A percentile compares a stretch with the other conserved stretches of the same genome.
Evolutionary conservation across 164 flowering plant species (phyloP).

Genomic region (Aristolochia contorta): DNA sequence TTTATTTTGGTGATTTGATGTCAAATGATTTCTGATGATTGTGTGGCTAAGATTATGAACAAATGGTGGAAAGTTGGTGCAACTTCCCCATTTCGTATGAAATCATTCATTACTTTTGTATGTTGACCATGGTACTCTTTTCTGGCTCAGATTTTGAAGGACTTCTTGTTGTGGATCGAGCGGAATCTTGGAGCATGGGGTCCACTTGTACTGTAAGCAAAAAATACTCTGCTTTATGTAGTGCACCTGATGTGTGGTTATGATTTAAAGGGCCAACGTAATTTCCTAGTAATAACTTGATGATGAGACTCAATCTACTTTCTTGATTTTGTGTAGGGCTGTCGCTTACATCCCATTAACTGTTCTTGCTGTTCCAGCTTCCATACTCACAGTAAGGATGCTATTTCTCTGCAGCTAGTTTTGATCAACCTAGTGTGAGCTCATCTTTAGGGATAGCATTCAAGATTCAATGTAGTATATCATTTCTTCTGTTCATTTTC

Average conservation of each 20-base stretch:
- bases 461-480: too few relatives aligned
- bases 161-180: constrained; percentile 69
- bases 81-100: neutral
- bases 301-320: neutral
- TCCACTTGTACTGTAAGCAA: constrained; percentile 77
- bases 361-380: constrained; percentile 41
- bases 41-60: too few relatives aligned
- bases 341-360: constrained; percentile 37
- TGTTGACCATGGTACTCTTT: neutral
- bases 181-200: constrained; percentile 85
- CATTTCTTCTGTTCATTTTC: too few relatives aligned
- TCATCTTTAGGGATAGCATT: too few relatives aligned
- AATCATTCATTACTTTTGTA: neutral
- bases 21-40: too few relatives aligned
- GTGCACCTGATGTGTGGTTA: neutral
- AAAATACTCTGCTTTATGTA: neutral
- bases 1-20: too few relatives aligned
- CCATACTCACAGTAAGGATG: constrained; percentile 31
- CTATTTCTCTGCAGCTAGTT: too few relatives aligned
- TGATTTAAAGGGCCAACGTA: neutral
- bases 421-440: too few relatives aligned
- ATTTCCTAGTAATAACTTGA: neutral
- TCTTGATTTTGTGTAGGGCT: constrained; percentile 22
- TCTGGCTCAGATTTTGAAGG: constrained; percentile 57
- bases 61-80: too few relatives aligned